Percentiles rank a stretch among this genome's conserved stretches.
phyloP scores from a whole-genome alignment of 495 filamentous ascomycete species.

The Podospora tetraspora region DNA sequence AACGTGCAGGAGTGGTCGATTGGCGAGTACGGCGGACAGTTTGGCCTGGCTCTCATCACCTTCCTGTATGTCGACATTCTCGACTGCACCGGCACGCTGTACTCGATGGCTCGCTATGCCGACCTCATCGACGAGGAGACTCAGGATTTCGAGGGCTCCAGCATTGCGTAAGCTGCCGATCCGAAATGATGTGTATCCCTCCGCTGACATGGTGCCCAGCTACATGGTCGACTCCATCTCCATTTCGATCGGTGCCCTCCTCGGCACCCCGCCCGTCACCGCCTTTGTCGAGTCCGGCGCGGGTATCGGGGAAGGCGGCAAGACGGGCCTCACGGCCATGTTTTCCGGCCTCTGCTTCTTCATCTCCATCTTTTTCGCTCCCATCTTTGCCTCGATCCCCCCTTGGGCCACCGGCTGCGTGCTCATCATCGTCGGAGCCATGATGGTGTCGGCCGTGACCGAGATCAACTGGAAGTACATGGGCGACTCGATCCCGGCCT shows the following conservation, averaged over 20 bases:
- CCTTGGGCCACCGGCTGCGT: conserved; percentile 81
- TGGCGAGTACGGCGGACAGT: conserved; percentile 55
- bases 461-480: conserved; percentile 83
- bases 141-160: conserved; percentile 72
- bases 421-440: conserved; percentile 70
- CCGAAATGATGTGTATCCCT: neutral
- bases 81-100: conserved; percentile 70
- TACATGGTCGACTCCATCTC: conserved; percentile 73
- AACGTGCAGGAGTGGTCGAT: conserved; percentile 66
- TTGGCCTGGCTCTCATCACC: conserved; percentile 72
- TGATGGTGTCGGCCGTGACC: conserved; percentile 68
- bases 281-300: conserved; percentile 81
- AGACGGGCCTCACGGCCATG: conserved; percentile 76
- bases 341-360: conserved; percentile 75
- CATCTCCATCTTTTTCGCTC: conserved; percentile 79
- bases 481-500: conserved; percentile 73
- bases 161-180: conserved; percentile 48
- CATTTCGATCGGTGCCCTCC: conserved; percentile 70
- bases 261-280: conserved; percentile 71
- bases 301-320: conserved; percentile 77
- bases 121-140: conserved; percentile 67
- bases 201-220: neutral
- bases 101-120: conserved; percentile 77
- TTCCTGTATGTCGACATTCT: conserved; percentile 85
- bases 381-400: conserved; percentile 79